Conservation (phyloP, 2,329 filamentous ascomycete species). For the Nemania diffusa region DNA sequence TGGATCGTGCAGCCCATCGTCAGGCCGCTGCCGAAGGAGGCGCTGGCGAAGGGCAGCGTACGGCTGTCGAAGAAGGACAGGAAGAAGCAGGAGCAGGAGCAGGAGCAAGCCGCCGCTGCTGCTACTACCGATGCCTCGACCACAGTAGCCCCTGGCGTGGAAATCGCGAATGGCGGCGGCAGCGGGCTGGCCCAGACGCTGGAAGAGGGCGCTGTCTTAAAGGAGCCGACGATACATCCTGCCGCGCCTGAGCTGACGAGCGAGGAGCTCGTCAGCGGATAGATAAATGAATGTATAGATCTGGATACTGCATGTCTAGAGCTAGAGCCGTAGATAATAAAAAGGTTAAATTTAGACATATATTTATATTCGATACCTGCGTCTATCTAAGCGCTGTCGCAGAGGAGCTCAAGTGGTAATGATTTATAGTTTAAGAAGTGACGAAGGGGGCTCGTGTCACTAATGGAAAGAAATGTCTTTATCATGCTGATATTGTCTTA, state of each 20-base stretch:
- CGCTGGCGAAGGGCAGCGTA: slow-evolving; percentile 82
- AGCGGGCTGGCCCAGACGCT: slow-evolving; percentile 12
- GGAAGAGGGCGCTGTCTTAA: slow-evolving; percentile 37
- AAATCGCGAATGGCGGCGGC: slow-evolving; percentile 1
- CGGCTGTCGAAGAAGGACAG: slow-evolving; percentile 74
- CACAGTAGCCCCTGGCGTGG: slow-evolving; percentile 34
- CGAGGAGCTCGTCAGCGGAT: slow-evolving; percentile 47
- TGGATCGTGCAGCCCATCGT: slow-evolving; percentile 93
- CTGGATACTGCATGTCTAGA: background rate
- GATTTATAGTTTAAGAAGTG: too few relatives aligned
- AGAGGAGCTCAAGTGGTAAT: too few relatives aligned
- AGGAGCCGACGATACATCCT: slow-evolving; percentile 42
- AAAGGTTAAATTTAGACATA: background rate
- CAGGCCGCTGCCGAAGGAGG: slow-evolving; percentile 86
- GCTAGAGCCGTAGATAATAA: background rate
- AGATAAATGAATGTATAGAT: slow-evolving; percentile 23
- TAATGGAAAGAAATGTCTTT: too few relatives aligned
- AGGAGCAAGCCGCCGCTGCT: slow-evolving; percentile 43
- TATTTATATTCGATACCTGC: background rate
- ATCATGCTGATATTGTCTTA: too few relatives aligned
- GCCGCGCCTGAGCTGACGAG: slow-evolving; percentile 36
- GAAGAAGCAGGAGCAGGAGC: slow-evolving; percentile 55
- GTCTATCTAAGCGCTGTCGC: background rate
- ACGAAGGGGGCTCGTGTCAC: too few relatives aligned
- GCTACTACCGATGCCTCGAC: slow-evolving; percentile 26